phyloP scores from a whole-genome alignment of 805 yeast genomes.

The Lipomyces anomalus region DNA sequence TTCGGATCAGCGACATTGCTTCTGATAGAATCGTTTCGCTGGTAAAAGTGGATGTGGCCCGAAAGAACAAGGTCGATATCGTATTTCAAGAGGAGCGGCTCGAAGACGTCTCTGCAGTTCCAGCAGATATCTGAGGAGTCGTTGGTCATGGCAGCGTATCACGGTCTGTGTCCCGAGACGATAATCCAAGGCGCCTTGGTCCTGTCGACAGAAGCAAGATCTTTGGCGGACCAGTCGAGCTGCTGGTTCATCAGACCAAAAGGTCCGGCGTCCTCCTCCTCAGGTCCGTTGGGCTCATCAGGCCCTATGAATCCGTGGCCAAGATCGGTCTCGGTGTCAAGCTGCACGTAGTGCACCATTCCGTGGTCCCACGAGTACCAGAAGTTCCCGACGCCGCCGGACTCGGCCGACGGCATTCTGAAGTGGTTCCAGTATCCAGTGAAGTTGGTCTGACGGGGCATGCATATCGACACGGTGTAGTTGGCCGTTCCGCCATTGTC shows the following conservation, averaged over 20 bases:
- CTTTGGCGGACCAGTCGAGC: slow-evolving; percentile 26
- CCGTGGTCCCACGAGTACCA: slow-evolving; percentile 35
- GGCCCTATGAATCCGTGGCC: slow-evolving; percentile 27
- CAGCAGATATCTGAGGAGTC: slow-evolving; percentile 16
- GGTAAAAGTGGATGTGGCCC: slow-evolving; percentile 30
- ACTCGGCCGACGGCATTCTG: slow-evolving; percentile 30
- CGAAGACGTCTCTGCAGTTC: slow-evolving; percentile 29
- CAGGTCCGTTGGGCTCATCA: slow-evolving; percentile 18
- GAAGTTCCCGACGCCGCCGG: slow-evolving; percentile 30
- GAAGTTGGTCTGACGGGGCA: slow-evolving; percentile 29
- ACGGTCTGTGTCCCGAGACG: slow-evolving; percentile 30
- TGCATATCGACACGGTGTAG: slow-evolving; percentile 13
- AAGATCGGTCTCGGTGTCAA: slow-evolving; percentile 32
- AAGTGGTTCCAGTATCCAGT: slow-evolving; percentile 30
- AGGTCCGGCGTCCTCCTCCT: slow-evolving; percentile 17
- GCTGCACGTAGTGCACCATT: slow-evolving; percentile 30
- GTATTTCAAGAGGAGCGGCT: slow-evolving; percentile 20
- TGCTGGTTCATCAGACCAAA: slow-evolving; percentile 23
- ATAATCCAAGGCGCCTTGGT: slow-evolving; percentile 30
- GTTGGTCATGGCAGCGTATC: slow-evolving; percentile 26
- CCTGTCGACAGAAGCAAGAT: slow-evolving; percentile 27
- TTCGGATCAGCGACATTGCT: slow-evolving; percentile 25
- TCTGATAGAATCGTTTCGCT: slow-evolving; percentile 25
- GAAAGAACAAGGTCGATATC: slow-evolving; percentile 27
- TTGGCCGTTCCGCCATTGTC: slow-evolving; percentile 18